phyloP scores from a whole-genome alignment of 2,329 filamentous ascomycete species.

The Albifimbria verrucaria region DNA sequence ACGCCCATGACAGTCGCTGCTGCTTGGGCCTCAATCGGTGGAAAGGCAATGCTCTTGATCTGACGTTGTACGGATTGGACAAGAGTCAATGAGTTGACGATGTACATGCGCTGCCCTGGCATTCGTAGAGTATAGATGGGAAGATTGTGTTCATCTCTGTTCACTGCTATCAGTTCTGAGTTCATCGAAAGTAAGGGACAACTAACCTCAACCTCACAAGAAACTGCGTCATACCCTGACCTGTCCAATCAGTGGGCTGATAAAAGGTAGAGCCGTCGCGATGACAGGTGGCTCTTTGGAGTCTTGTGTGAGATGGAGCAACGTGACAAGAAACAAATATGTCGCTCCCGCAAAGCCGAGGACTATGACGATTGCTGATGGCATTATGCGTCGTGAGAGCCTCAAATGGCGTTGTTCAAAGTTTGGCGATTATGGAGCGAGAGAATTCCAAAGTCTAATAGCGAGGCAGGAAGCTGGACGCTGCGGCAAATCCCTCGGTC shows the following conservation, averaged over 20 bases:
- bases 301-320: not conserved
- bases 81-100: not conserved
- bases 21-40: not conserved
- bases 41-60: not conserved
- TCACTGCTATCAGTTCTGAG: not conserved
- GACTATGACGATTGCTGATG: not conserved
- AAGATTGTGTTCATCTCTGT: not conserved
- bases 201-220: not conserved
- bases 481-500: too few relatives aligned
- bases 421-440: too few relatives aligned
- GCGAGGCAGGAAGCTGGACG: too few relatives aligned
- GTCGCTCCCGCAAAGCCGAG: not conserved
- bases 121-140: constrained; percentile 1
- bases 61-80: not conserved
- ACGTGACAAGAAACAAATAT: not conserved
- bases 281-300: not conserved
- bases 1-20: not conserved
- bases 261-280: not conserved
- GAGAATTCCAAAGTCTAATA: too few relatives aligned
- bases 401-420: too few relatives aligned
- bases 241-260: not conserved
- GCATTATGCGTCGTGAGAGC: too few relatives aligned
- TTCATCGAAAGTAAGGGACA: not conserved
- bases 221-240: not conserved
- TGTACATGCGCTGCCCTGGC: not conserved